Conservation (phyloP, 371 early-diverging fungal species). For the Blakeslea trispora region DNA sequence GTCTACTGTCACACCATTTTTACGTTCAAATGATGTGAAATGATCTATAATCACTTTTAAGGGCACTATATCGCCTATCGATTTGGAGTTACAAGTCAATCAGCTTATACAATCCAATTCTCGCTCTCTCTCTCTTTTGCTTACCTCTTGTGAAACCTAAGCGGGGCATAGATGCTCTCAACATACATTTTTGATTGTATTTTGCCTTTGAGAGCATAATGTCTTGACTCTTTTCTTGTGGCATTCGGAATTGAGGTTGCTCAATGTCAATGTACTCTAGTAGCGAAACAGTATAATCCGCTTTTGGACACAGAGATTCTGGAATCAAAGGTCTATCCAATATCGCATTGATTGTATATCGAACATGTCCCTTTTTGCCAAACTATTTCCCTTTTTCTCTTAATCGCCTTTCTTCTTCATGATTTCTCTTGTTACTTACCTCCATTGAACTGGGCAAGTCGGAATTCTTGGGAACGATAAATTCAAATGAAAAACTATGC, state of each 20-base stretch:
- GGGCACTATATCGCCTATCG: constrained; percentile 45
- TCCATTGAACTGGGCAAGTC: constrained; percentile 51
- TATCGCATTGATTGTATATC: constrained; percentile 41
- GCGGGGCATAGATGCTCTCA: constrained; percentile 41
- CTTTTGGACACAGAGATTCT: constrained; percentile 43
- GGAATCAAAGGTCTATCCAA: constrained; percentile 46
- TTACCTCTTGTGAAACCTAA: constrained; percentile 53
- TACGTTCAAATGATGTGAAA: constrained; percentile 30
- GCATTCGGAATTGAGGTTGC: constrained; percentile 22
- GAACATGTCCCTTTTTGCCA: constrained; percentile 39
- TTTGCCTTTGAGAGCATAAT: constrained; percentile 29
- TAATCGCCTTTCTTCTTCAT: too few relatives aligned
- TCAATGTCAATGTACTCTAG: constrained; percentile 47
- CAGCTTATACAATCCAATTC: too few relatives aligned
- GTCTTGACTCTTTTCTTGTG: constrained; percentile 33
- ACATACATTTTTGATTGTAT: constrained; percentile 29
- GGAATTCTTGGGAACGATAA: constrained; percentile 40
- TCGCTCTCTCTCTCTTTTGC: too few relatives aligned
- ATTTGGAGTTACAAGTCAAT: not conserved
- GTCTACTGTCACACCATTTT: constrained; percentile 33
- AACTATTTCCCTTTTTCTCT: constrained; percentile 8
- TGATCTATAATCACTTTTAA: constrained; percentile 36
- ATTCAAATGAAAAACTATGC: constrained; percentile 45
- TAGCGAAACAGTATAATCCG: constrained; percentile 41
- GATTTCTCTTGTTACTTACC: constrained; percentile 19